Evolutionary conservation across 2,329 filamentous ascomycete genomes (phyloP), one percentile per base, ranked within the genome.

Genomic region (Colletotrichum godetiae): DNA sequence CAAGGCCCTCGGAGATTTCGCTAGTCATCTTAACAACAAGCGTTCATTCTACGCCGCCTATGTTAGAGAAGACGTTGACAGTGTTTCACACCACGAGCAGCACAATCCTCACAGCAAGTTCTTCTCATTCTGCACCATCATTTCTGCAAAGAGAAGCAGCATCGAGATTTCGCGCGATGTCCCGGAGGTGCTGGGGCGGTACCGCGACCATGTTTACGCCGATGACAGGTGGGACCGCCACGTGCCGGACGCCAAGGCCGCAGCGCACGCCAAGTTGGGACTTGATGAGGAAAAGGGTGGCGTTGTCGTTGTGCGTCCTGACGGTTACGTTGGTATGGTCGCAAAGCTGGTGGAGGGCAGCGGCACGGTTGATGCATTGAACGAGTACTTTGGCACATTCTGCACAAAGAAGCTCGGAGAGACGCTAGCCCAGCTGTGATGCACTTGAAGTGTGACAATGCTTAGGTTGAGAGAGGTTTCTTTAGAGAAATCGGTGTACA

Each of bases 181-280:
- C 2, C 95, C 95, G 0, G 86, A 87, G 24, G 79, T 93, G 2
- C 87, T 98, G 69, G 91, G 89, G 5, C 88, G 94, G 67, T 98
- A 98, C 82, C 88, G 91, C 61, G 92, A 95, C 78, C 93, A 97
- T 78, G 87, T 98, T 46, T 98, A 97, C 78, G 93, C 95, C 1
- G 95, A 98, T 78, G 95, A 98, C 81, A 87, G 93, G 60, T 92
- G 90, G 85, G 94, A 97, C 80, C 86, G 88, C 56, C 87, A 90
- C 7, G 92, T 94, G 0, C 91, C 93, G 0, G 86, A 92, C 24
- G 92, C 93, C 1, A 88, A 87, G 77, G 94, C 92, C 5, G 88
- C 94, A 3, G 94, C 94, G 5, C 95, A 98, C 82, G 92, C 92
- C 55, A 98, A 97, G 88, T 93, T 97, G 88, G 95, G 95, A 0